Conservation (phyloP, 2,329 filamentous ascomycete genomes). For the Zasmidium citrigriseum region DNA sequence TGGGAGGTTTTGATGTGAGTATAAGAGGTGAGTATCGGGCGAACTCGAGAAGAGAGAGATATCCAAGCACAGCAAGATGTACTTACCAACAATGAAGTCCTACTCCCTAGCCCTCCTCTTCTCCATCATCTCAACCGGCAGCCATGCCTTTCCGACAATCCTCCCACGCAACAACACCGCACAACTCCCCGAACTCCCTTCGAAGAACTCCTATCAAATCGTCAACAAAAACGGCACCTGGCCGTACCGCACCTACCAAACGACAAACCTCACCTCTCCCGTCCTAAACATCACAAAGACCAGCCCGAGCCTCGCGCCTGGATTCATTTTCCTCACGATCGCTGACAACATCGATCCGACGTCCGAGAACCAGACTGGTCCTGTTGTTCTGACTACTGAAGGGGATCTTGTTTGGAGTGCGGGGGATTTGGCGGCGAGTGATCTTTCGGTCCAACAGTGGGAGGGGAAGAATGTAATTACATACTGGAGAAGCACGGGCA, state of each 20-base stretch:
- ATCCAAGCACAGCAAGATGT: too few relatives aligned
- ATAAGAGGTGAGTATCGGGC: too few relatives aligned
- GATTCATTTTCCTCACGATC: background rate
- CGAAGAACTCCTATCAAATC: background rate
- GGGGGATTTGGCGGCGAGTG: background rate
- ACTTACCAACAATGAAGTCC: too few relatives aligned
- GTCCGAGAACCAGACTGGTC: background rate
- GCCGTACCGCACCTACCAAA: background rate
- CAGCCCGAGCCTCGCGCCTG: background rate
- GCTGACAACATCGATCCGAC: background rate
- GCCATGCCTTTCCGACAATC: background rate
- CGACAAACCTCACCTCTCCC: background rate
- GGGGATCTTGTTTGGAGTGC: background rate
- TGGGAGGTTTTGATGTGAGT: too few relatives aligned
- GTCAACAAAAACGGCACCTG: background rate
- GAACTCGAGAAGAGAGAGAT: too few relatives aligned
- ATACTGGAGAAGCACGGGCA: background rate
- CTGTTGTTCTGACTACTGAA: background rate
- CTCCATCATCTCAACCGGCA: background rate
- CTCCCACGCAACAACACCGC: background rate
- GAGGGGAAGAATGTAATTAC: background rate
- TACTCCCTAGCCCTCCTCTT: too few relatives aligned
- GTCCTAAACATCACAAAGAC: background rate
- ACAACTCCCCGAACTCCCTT: background rate
- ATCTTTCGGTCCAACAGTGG: background rate